phyloP scores from a whole-genome alignment of 495 filamentous ascomycete genomes.

The Peziza echinospora region DNA sequence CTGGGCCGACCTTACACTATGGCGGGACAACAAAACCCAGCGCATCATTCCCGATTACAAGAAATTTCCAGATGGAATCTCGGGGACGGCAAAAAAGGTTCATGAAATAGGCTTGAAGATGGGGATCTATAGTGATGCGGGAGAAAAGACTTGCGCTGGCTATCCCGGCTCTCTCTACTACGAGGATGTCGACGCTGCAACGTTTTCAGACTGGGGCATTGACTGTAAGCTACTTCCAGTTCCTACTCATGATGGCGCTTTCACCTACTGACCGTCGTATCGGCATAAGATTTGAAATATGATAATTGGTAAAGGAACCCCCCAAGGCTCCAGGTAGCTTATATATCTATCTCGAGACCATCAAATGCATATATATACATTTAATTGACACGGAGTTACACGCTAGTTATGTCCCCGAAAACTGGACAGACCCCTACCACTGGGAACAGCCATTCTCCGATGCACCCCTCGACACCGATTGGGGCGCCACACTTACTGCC shows the following conservation, averaged over 20 bases:
- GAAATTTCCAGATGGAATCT: conserved; percentile 41
- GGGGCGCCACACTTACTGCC: conserved; percentile 29
- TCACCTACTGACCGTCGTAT: too few species aligned
- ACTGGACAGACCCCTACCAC: conserved; percentile 10
- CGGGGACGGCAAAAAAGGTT: conserved; percentile 30
- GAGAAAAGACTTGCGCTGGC: conserved; percentile 36
- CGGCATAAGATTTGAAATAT: too few species aligned
- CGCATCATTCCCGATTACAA: conserved; percentile 31
- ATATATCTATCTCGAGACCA: too few species aligned
- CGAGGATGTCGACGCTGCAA: conserved; percentile 35
- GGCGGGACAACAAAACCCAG: conserved; percentile 25
- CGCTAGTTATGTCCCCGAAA: too few species aligned
- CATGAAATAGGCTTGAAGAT: conserved; percentile 39
- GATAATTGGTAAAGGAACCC: too few species aligned
- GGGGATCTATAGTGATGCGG: conserved; percentile 42
- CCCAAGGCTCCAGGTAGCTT: too few species aligned
- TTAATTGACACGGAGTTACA: too few species aligned
- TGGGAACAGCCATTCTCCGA: conserved; percentile 7
- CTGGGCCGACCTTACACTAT: conserved; percentile 36
- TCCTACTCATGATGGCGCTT: too few species aligned
- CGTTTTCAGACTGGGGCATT: neutral
- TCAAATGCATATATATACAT: too few species aligned
- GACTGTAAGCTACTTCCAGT: too few species aligned
- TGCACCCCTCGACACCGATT: conserved; percentile 31
- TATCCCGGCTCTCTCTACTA: conserved; percentile 40